These are phyloP conservation scores for Canavalia gladiata DNA, from an alignment of 306 rosid species.

Conservation along the genomic window DNA sequence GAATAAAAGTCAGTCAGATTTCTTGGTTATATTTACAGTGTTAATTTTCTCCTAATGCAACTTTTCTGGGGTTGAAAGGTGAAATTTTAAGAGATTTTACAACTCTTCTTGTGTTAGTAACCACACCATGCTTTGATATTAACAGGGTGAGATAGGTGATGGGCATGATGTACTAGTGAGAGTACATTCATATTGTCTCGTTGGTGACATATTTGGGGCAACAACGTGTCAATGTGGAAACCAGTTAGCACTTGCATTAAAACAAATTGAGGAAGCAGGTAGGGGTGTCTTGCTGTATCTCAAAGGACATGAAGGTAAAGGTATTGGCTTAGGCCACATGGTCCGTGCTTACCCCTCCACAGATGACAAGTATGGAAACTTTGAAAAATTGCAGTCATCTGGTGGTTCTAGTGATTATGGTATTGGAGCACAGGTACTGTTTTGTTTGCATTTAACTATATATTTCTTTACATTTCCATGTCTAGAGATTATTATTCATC, in stretches of 20 bases:
- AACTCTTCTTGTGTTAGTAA: not conserved
- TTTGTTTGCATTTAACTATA: not conserved
- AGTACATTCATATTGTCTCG: slow-evolving; percentile 77
- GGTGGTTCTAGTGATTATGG: slow-evolving; percentile 73
- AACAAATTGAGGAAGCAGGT: slow-evolving; percentile 77
- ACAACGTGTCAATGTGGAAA: slow-evolving; percentile 77
- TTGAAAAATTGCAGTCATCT: slow-evolving; percentile 58
- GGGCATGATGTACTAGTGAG: slow-evolving; percentile 78
- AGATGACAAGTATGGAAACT: slow-evolving; percentile 43
- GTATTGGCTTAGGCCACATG: slow-evolving; percentile 59
- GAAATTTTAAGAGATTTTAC: slow-evolving; percentile 5
- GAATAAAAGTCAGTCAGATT: not conserved
- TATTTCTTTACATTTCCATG: not conserved
- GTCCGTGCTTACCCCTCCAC: slow-evolving; percentile 58
- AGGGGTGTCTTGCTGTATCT: slow-evolving; percentile 79
- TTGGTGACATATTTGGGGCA: slow-evolving; percentile 82
- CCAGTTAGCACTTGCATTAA: slow-evolving; percentile 71
- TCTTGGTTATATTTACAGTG: not conserved
- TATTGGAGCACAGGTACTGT: slow-evolving; percentile 75
- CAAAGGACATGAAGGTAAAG: slow-evolving; percentile 74
- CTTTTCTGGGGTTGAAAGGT: not conserved
- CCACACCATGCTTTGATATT: slow-evolving; percentile 1
- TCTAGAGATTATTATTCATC: slow-evolving; percentile 13
- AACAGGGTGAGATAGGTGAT: slow-evolving; percentile 73
- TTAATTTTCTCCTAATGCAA: no score